Conservation (phyloP, 2,329 filamentous ascomycete genomes). For the Trichoderma koningii region DNA sequence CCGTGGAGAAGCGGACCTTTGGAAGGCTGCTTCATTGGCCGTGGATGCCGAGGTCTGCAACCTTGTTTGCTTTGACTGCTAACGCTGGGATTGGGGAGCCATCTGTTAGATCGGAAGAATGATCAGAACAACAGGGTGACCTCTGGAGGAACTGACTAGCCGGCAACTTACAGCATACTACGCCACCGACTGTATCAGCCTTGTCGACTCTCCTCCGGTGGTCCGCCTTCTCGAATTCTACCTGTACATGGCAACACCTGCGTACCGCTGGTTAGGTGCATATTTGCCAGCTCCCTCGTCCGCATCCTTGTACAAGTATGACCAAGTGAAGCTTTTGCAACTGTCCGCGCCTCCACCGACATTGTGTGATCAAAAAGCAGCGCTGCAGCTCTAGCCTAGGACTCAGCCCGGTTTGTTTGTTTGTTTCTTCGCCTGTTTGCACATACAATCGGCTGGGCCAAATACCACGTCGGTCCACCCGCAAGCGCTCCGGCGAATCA, state of each 20-base stretch:
- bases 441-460: constrained; percentile 1
- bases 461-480: constrained; percentile 17
- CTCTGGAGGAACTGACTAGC: background rate
- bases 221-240: background rate
- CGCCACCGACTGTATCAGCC: background rate
- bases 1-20: background rate
- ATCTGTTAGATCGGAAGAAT: background rate
- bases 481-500: constrained; percentile 25
- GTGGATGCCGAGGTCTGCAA: background rate
- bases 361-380: constrained; percentile 19
- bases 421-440: constrained; percentile 26
- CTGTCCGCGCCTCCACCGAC: constrained; percentile 11
- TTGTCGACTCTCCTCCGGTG: background rate
- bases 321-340: constrained; percentile 9
- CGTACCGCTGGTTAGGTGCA: background rate
- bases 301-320: background rate
- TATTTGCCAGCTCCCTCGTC: background rate
- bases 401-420: constrained; percentile 15
- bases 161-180: background rate
- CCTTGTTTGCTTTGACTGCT: background rate
- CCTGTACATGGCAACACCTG: background rate
- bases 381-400: constrained; percentile 13
- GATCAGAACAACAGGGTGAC: background rate
- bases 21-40: background rate
- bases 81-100: too few species aligned